A percentile compares a stretch with the other conserved stretches of the same genome.
Conservation (phyloP, 2,329 filamentous ascomycete species). For the Penicillium sp. region DNA sequence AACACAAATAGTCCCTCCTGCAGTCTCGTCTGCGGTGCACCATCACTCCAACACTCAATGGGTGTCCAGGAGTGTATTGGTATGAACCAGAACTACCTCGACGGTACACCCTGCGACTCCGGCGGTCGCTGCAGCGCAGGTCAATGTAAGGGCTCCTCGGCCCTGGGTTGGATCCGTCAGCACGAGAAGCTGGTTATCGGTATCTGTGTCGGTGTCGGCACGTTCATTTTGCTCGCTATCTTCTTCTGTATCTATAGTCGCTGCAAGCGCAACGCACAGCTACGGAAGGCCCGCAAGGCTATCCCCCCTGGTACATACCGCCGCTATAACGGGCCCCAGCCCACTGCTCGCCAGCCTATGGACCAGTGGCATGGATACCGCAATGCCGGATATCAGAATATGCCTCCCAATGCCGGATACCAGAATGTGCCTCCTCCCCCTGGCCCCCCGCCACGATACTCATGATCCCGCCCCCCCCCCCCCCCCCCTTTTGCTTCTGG, state of each 20-base stretch:
- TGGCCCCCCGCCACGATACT: no score
- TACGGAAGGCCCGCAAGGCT: slow-evolving; percentile 17
- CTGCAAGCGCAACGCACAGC: slow-evolving; percentile 43
- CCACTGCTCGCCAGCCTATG: slow-evolving; percentile 14
- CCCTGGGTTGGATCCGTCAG: slow-evolving; percentile 71
- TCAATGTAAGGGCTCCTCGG: slow-evolving; percentile 67
- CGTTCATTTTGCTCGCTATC: slow-evolving; percentile 67
- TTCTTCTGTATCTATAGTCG: slow-evolving; percentile 64
- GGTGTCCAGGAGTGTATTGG: slow-evolving; percentile 58
- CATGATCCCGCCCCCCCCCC: no score
- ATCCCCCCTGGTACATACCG: slow-evolving; percentile 9
- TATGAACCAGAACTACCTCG: slow-evolving; percentile 85
- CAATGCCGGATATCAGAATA: slow-evolving; percentile 25
- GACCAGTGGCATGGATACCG: slow-evolving; percentile 25
- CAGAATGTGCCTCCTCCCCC: no score
- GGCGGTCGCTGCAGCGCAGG: slow-evolving; percentile 80
- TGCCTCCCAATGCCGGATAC: slow-evolving; percentile 26
- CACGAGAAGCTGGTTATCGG: slow-evolving; percentile 83
- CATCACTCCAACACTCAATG: slow-evolving; percentile 61
- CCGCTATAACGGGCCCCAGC: slow-evolving; percentile 7
- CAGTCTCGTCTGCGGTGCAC: slow-evolving; percentile 70
- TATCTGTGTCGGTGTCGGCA: slow-evolving; percentile 68
- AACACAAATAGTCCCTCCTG: slow-evolving; percentile 58
- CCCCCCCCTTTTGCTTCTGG: background rate
- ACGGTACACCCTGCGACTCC: slow-evolving; percentile 80